Evolutionary conservation across 345 rosid species (phyloP).

Genomic region (Dipteronia sinensis): DNA sequence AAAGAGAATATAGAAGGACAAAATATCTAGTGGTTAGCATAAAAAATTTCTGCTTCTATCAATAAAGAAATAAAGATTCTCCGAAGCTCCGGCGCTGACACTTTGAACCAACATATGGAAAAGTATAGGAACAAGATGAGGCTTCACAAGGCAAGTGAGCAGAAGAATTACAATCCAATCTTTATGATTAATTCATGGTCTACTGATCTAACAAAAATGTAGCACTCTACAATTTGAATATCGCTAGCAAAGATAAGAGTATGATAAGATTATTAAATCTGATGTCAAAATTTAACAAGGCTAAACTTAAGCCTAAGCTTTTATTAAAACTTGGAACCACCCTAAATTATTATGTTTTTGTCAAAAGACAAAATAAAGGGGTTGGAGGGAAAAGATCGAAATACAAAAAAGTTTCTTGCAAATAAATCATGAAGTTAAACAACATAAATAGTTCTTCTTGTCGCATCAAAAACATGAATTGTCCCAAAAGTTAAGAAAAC

Average conservation of each 20-base stretch:
- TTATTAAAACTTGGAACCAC: background rate
- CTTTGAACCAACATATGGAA: background rate
- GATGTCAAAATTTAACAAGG: background rate
- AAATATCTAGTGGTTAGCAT: background rate
- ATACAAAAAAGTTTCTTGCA: background rate
- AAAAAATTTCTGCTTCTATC: background rate
- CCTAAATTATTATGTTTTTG: background rate
- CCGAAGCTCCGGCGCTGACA: constrained; percentile 1
- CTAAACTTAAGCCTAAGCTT: background rate
- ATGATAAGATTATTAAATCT: background rate
- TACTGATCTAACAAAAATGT: background rate
- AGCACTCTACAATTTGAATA: constrained; percentile 7
- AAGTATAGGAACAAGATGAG: background rate
- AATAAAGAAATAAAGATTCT: background rate
- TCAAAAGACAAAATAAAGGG: constrained; percentile 4
- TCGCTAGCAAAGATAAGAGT: background rate
- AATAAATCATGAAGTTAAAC: background rate
- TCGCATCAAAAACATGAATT: background rate
- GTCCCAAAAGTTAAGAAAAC: constrained; percentile 18
- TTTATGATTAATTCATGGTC: background rate
- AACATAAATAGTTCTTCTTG: background rate
- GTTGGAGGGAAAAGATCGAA: constrained; percentile 6
- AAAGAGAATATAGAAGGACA: background rate
- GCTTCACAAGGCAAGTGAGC: background rate
- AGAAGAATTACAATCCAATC: constrained; percentile 7